phyloP scores from a whole-genome alignment of 2,329 filamentous ascomycete genomes.

The Fusarium sp. region DNA sequence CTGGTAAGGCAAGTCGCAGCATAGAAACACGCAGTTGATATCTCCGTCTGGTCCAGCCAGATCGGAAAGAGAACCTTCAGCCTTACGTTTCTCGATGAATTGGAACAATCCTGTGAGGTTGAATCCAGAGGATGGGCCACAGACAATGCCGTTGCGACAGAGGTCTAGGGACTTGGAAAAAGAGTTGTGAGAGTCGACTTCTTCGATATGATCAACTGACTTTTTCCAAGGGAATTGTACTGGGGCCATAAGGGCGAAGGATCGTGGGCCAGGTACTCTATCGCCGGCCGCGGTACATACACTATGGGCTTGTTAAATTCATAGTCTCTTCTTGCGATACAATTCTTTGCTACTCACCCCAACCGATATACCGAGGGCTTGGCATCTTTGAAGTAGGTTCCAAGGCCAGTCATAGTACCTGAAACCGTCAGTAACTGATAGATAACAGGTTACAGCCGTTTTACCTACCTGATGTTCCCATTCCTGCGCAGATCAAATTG shows the following conservation, averaged over 20 bases:
- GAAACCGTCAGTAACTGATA: neutral
- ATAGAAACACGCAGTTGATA: slow-evolving; percentile 69
- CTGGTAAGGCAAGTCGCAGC: slow-evolving; percentile 73
- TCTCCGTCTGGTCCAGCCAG: slow-evolving; percentile 60
- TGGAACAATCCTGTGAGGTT: slow-evolving; percentile 66
- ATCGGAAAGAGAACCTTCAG: slow-evolving; percentile 56
- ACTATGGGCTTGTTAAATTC: slow-evolving; percentile 51
- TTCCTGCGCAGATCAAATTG: slow-evolving; percentile 66
- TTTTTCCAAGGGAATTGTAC: slow-evolving; percentile 69
- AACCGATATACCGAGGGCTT: slow-evolving; percentile 62
- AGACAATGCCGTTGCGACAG: slow-evolving; percentile 68
- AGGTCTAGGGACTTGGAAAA: slow-evolving; percentile 66
- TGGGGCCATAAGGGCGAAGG: slow-evolving; percentile 61
- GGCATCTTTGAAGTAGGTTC: slow-evolving; percentile 62
- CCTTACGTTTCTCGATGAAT: slow-evolving; percentile 62
- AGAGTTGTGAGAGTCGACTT: slow-evolving; percentile 67
- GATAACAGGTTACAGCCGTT: slow-evolving; percentile 39
- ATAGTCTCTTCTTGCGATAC: rapidly evolving
- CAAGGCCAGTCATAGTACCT: slow-evolving; percentile 62
- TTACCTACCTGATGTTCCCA: slow-evolving; percentile 66
- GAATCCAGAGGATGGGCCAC: slow-evolving; percentile 71
- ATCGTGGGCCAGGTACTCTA: slow-evolving; percentile 69
- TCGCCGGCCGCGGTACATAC: slow-evolving; percentile 70
- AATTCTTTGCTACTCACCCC: slow-evolving; percentile 35
- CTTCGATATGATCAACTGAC: slow-evolving; percentile 66